Conservation (phyloP, 2,329 filamentous ascomycete genomes). For the Periconia macrospinosa region DNA sequence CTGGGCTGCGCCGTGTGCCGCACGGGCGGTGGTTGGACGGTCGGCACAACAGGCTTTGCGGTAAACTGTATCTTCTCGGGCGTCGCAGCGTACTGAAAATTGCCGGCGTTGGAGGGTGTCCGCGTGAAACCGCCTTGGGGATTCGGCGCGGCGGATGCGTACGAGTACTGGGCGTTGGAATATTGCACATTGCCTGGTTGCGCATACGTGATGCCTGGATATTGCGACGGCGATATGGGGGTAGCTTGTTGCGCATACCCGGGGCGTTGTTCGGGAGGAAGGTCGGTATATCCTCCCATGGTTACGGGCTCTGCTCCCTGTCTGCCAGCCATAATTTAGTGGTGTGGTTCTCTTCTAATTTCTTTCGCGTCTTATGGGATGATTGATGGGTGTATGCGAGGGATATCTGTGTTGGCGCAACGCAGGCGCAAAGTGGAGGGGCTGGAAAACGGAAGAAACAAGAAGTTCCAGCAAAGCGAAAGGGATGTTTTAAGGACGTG, state of each 20-base stretch:
- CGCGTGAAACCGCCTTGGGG: conserved; percentile 24
- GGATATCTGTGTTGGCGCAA: no score
- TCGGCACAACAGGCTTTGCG: conserved; percentile 39
- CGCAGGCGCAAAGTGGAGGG: neutral
- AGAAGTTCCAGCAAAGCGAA: neutral
- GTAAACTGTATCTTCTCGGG: conserved; percentile 48
- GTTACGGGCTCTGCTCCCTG: conserved; percentile 37
- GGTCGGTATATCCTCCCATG: conserved; percentile 49
- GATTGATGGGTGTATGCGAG: neutral
- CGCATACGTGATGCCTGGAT: conserved; percentile 21
- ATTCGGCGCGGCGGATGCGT: conserved; percentile 27
- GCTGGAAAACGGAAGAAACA: conserved; percentile 1
- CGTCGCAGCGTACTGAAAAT: conserved; percentile 45
- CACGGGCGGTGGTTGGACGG: conserved; percentile 24
- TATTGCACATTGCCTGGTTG: conserved; percentile 34
- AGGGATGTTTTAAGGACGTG: neutral
- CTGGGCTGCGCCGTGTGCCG: conserved; percentile 29
- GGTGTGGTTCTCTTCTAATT: conserved; percentile 1
- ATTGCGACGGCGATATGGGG: neutral
- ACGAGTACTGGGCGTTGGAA: conserved; percentile 31
- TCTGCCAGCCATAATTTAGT: conserved; percentile 39
- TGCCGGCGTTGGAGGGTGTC: conserved; percentile 17
- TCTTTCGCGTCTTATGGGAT: neutral
- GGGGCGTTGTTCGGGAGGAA: conserved; percentile 48
- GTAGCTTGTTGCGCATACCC: conserved; percentile 35